Evolutionary conservation across 2,329 filamentous ascomycete species (phyloP).

Genomic region (Massarina eburnea): DNA sequence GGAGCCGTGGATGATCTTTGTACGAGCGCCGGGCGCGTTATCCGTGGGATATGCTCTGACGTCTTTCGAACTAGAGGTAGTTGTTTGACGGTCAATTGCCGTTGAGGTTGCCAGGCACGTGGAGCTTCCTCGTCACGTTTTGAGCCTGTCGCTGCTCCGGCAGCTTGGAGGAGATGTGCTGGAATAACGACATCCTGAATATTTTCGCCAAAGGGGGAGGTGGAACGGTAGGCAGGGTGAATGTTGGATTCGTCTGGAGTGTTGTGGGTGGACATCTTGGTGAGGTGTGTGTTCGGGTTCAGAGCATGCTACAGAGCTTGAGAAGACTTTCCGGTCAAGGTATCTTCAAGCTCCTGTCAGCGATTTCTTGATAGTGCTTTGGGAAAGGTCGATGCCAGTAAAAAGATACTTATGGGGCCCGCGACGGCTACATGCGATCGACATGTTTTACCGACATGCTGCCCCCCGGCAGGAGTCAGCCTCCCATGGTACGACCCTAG

Average conservation of each 20-base stretch:
- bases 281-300: too few relatives aligned
- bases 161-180: slow-evolving; percentile 22
- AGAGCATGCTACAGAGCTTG: too few relatives aligned
- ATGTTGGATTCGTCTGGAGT: neutral
- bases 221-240: neutral
- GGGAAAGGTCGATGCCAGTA: neutral
- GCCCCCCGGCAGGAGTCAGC: too few relatives aligned
- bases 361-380: too few relatives aligned
- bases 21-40: neutral
- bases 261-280: neutral
- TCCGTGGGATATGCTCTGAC: neutral
- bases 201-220: neutral
- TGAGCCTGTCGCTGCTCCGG: slow-evolving; percentile 16
- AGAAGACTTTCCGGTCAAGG: too few relatives aligned
- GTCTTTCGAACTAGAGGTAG: neutral
- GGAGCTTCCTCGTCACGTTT: slow-evolving; percentile 14
- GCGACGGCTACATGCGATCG: too few relatives aligned
- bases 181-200: slow-evolving; percentile 20
- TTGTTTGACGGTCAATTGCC: slow-evolving; percentile 9
- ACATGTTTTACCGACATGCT: too few relatives aligned
- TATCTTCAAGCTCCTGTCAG: too few relatives aligned
- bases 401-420: too few relatives aligned
- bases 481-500: too few relatives aligned
- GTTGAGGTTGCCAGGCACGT: slow-evolving; percentile 18
- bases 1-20: slow-evolving; percentile 4